Conservation (phyloP, 2,329 filamentous ascomycete genomes). For the Hymenoscyphus occultus region DNA sequence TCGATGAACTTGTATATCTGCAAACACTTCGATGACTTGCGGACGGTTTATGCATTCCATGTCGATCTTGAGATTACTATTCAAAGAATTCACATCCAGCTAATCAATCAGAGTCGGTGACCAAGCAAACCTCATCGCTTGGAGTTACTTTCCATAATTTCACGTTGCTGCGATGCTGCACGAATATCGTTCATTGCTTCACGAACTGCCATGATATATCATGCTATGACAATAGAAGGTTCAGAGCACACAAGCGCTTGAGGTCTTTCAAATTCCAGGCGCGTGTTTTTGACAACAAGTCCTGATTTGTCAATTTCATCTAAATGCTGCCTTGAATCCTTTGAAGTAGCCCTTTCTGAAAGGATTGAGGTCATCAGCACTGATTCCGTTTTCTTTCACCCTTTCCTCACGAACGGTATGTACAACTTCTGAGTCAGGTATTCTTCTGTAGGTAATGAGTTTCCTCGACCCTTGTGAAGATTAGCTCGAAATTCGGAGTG, state of each 20-base stretch:
- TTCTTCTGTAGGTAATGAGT: conserved; percentile 79
- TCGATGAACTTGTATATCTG: too few relatives aligned
- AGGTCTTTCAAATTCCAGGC: background rate
- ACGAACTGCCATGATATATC: too few relatives aligned
- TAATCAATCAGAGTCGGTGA: too few relatives aligned
- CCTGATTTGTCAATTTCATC: conserved; percentile 10
- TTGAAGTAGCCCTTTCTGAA: conserved; percentile 55
- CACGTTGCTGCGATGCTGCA: too few relatives aligned
- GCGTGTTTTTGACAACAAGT: background rate
- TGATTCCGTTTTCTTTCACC: conserved; percentile 43
- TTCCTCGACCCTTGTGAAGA: conserved; percentile 70
- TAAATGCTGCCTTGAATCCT: conserved; percentile 38
- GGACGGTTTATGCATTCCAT: too few relatives aligned
- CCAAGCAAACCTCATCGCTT: too few relatives aligned
- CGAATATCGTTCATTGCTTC: too few relatives aligned
- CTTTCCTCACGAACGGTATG: conserved; percentile 30
- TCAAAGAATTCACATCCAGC: too few relatives aligned
- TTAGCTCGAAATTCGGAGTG: conserved; percentile 20
- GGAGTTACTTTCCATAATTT: too few relatives aligned
- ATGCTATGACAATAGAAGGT: too few relatives aligned
- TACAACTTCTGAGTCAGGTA: conserved; percentile 57
- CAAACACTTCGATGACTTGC: too few relatives aligned
- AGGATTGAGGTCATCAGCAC: conserved; percentile 64
- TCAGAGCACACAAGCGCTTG: background rate
- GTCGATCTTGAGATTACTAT: too few relatives aligned